Percentiles rank a stretch among this genome's conserved stretches.
These are phyloP conservation scores for Aspergillus chevalieri DNA, from an alignment of 2,329 filamentous ascomycete species.

Conservation along the genomic window DNA sequence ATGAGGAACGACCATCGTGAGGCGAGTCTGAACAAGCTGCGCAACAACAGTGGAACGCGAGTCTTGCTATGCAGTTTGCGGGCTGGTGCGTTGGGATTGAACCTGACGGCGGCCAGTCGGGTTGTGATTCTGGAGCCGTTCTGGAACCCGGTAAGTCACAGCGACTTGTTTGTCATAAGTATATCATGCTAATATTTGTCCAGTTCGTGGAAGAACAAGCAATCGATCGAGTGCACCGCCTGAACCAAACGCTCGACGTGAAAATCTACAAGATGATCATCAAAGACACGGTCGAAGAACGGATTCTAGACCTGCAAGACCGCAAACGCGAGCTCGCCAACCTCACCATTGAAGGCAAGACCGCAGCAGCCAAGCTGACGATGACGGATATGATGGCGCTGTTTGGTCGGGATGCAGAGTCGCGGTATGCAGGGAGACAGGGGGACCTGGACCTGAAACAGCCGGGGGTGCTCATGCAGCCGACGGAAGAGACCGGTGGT, in stretches of 20 bases:
- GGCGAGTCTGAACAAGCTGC: conserved; percentile 70
- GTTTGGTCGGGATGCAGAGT: conserved; percentile 66
- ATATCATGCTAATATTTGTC: conserved; percentile 10
- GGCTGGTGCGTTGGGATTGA: conserved; percentile 86
- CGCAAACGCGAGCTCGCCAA: conserved; percentile 90
- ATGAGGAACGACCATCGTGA: conserved; percentile 94
- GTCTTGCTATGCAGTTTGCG: conserved; percentile 89
- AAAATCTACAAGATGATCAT: conserved; percentile 93
- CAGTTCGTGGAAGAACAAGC: conserved; percentile 97
- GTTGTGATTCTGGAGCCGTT: conserved; percentile 96
- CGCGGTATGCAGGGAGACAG: conserved; percentile 35
- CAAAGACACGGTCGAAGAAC: conserved; percentile 78
- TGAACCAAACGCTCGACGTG: conserved; percentile 92
- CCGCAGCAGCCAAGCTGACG: conserved; percentile 73
- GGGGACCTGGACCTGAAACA: conserved; percentile 35
- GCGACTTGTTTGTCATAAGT: conserved; percentile 5
- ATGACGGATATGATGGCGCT: conserved; percentile 90
- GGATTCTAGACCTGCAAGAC: conserved; percentile 89
- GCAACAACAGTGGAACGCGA: conserved; percentile 67
- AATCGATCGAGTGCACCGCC: conserved; percentile 95
- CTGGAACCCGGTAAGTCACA: conserved; percentile 75
- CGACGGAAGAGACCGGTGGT: conserved; percentile 17
- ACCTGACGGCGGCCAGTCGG: conserved; percentile 85
- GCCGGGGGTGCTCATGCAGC: conserved; percentile 24
- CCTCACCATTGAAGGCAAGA: conserved; percentile 76